phyloP scores from a whole-genome alignment of 2,329 filamentous ascomycete genomes.

The Penicillium sp. region DNA sequence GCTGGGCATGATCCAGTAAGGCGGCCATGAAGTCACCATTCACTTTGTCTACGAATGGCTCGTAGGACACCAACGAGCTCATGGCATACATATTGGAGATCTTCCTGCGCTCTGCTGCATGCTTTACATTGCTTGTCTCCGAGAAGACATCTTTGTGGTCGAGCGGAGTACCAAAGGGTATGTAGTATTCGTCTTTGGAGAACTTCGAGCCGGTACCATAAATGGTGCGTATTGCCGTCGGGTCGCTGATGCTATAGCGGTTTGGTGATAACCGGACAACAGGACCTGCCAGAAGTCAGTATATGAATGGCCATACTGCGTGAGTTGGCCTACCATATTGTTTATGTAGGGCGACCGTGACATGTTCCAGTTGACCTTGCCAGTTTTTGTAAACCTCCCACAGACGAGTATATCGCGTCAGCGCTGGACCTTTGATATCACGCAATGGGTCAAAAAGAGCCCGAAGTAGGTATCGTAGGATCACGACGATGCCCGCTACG shows the following conservation, averaged over 20 bases:
- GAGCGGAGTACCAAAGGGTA: not conserved
- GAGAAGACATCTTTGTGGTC: not conserved
- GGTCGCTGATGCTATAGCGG: slow-evolving; percentile 13
- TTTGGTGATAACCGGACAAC: slow-evolving; percentile 18
- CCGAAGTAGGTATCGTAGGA: not conserved
- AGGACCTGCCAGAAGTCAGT: not conserved
- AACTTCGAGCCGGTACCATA: slow-evolving; percentile 20
- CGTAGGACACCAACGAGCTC: slow-evolving; percentile 14
- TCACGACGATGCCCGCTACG: not conserved
- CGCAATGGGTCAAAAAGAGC: not conserved
- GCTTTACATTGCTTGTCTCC: not conserved
- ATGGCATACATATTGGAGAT: slow-evolving; percentile 19
- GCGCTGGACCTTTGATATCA: not conserved
- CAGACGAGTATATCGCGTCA: not conserved
- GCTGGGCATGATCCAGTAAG: not conserved
- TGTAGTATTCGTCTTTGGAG: slow-evolving; percentile 21
- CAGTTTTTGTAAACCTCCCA: not conserved
- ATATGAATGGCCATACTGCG: not conserved
- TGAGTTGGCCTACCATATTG: not conserved
- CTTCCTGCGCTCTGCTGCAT: slow-evolving; percentile 7
- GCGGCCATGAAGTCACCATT: slow-evolving; percentile 1
- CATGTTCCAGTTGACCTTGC: not conserved
- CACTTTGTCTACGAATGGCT: slow-evolving; percentile 10
- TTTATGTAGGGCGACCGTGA: not conserved
- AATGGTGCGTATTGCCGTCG: slow-evolving; percentile 15